Base-by-base conservation (phyloP, 2,329 filamentous ascomycete genomes). In the Trichoderma sp. region DNA sequence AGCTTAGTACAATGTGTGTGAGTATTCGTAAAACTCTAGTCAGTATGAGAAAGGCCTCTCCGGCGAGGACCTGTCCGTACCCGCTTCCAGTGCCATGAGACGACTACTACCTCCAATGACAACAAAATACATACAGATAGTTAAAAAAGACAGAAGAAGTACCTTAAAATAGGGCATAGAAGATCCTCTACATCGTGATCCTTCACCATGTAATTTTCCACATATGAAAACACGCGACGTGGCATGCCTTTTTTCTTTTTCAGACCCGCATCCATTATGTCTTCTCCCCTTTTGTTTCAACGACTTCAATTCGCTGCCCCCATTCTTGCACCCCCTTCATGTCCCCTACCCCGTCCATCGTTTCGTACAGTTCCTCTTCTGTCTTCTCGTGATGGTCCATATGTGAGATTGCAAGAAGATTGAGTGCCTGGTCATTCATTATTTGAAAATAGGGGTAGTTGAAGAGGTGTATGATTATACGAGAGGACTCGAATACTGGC, bases 11-110 rank as follows among this genome's bases (percentile, higher is more conserved):
- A 24, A 24, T 24, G 21, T 24, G 21, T 24, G 21, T 24, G 21
- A 28, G 55, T 55, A 47, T 39, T 47, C 59, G 41, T 63, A 47
- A 62, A 62, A 55, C 19, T 63, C 50, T 55, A 63, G 50, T 55
- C 41, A 47, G 41, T 47, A 47, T 30, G 26, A 45, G 39, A 62
- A 62, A 45, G n/a, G 39, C 39, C 48, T 21, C 19, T 63, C 41
- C 60, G 5, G 41, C 2, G 30, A 55, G 26, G 43, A 12, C 60
- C 19, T 24, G 43, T 45, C 59, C 41, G 10, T 62, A 44, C 59
- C 59, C 48, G 47, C 59, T 54, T 47, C 60, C 50, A 55, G 28
- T 26, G 19, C 21, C 39, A 44, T 45, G n/a, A 24, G 24, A 39
- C 45, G 60, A 47, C 19, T 41, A 39, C 19, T 45, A 55, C 10